Conservation (phyloP, 805 yeast species). For the Candida sakaeoensis region DNA sequence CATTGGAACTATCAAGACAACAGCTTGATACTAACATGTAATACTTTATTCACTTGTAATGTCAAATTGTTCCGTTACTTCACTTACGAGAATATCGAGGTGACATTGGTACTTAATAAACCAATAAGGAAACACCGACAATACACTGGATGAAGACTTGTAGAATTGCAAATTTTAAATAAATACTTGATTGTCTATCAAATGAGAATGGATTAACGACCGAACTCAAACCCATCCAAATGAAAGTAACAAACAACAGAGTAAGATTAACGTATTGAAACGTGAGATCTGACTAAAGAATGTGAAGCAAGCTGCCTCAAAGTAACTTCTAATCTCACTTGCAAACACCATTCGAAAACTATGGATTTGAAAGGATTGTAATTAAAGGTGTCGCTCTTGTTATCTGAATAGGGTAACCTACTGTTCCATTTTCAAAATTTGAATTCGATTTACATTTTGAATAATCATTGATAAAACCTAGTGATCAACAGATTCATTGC, state of each 20-base stretch:
- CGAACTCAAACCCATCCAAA: conserved; percentile 50
- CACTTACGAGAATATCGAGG: no score
- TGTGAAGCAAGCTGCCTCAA: conserved; percentile 33
- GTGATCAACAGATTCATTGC: conserved; percentile 16
- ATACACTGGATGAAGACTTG: conserved; percentile 41
- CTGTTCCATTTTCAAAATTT: conserved; percentile 1
- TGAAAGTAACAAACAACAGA: conserved; percentile 40
- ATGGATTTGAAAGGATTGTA: conserved; percentile 4
- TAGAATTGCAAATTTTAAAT: conserved; percentile 36
- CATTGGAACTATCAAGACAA: conserved; percentile 20
- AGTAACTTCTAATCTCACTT: conserved; percentile 40
- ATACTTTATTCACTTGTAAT: conserved; percentile 65
- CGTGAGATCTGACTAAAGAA: conserved; percentile 27
- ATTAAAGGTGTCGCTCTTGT: conserved; percentile 1
- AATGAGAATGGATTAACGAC: conserved; percentile 54
- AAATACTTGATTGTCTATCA: conserved; percentile 49
- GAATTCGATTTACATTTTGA: conserved; percentile 1
- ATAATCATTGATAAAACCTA: neutral
- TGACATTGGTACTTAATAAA: no score
- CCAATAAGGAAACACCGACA: no score
- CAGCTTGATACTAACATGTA: conserved; percentile 53
- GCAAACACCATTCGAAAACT: conserved; percentile 15
- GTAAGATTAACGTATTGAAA: conserved; percentile 35
- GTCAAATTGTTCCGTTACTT: no score
- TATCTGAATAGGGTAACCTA: neutral